Evolutionary conservation across 352 stramenopile species (phyloP).

Genomic region (Pythium vanterpoolii): DNA sequence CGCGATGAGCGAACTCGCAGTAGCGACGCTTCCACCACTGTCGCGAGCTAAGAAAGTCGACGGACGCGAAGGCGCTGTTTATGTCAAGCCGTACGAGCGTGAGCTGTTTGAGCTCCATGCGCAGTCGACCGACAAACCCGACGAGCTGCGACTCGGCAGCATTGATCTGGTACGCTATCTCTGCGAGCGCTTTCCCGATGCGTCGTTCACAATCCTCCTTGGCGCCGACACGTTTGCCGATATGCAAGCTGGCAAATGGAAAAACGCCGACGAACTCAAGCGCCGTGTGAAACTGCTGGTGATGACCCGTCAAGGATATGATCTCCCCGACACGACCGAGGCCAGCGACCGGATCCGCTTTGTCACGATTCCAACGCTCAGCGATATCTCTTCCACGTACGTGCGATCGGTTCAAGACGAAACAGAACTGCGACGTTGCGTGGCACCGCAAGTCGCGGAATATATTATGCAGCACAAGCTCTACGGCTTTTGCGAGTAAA

Average conservation of each 20-base stretch:
- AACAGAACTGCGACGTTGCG: conserved; percentile 33
- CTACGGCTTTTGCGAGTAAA: conserved; percentile 54
- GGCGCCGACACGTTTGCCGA: conserved; percentile 85
- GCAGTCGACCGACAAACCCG: conserved; percentile 21
- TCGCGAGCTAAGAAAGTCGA: not conserved
- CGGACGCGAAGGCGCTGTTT: conserved; percentile 27
- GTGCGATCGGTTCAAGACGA: conserved; percentile 38
- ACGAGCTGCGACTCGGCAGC: conserved; percentile 53
- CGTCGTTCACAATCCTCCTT: conserved; percentile 70
- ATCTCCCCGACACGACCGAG: conserved; percentile 16
- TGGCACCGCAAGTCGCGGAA: conserved; percentile 59
- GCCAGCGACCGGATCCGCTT: conserved; percentile 36
- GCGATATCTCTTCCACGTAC: conserved; percentile 74
- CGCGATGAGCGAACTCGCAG: conserved; percentile 61
- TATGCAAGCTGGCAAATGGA: conserved; percentile 84
- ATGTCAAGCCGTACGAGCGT: conserved; percentile 59
- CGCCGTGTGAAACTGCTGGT: conserved; percentile 65
- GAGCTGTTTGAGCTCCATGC: conserved; percentile 57
- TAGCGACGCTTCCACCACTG: conserved; percentile 31
- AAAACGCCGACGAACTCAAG: conserved; percentile 71
- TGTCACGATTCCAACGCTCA: conserved; percentile 52
- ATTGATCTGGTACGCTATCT: conserved; percentile 74
- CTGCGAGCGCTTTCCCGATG: conserved; percentile 36
- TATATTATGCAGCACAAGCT: conserved; percentile 78
- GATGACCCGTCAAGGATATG: conserved; percentile 61